Conservation (phyloP, 495 filamentous ascomycete species). For the Neurospora cerealis region DNA sequence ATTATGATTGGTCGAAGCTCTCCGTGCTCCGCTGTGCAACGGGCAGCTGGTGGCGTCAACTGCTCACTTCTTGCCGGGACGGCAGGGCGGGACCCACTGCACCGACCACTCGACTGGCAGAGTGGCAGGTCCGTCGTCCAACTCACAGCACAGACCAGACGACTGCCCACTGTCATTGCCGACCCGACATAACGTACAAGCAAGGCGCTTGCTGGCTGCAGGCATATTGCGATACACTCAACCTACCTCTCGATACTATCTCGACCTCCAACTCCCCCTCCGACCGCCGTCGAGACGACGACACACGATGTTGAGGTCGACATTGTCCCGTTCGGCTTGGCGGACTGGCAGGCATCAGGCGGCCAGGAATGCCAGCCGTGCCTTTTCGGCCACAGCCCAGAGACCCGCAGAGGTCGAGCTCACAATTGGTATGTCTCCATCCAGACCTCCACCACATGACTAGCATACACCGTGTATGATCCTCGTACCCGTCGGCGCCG, state of each 20-base stretch:
- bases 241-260: conserved; percentile 1
- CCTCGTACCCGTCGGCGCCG: conserved; percentile 2
- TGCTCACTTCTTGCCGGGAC: neutral
- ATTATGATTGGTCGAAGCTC: conserved; percentile 14
- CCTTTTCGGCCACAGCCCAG: conserved; percentile 63
- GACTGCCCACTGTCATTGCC: neutral
- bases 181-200: neutral
- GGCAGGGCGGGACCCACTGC: neutral
- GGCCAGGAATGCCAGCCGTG: conserved; percentile 48
- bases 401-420: conserved; percentile 86
- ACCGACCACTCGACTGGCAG: neutral
- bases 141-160: neutral
- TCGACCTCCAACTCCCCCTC: conserved; percentile 22
- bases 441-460: neutral
- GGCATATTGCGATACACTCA: neutral
- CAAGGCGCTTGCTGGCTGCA: neutral
- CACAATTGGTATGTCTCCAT: conserved; percentile 64
- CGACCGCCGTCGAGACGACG: conserved; percentile 36
- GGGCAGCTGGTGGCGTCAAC: neutral
- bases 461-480: neutral
- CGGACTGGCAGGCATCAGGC: conserved; percentile 60
- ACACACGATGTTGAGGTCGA: conserved; percentile 74
- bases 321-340: conserved; percentile 76
- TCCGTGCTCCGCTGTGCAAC: neutral
- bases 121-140: neutral